Evolutionary conservation across 2,329 filamentous ascomycete species (phyloP), one percentile per base, ranked within the genome.

Genomic region (Exutisphaerella laricina): DNA sequence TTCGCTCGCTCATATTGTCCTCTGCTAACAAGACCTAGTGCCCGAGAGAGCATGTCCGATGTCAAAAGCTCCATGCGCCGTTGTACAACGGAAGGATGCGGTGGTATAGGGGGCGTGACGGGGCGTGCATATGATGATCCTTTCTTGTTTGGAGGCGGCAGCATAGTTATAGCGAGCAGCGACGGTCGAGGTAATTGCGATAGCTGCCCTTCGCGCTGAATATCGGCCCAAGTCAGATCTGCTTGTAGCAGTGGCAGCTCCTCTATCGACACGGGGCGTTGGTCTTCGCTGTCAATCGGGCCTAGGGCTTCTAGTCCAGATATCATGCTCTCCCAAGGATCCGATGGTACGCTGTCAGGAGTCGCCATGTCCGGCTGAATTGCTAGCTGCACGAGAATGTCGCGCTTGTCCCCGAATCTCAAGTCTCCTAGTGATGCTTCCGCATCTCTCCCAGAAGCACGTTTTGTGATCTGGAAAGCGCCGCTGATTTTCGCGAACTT

Each of bases 401-500:
- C 92, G 60, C 80, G 73, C 74, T 97, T 98, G 66, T 98, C 92
- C 25, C 92, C 92, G 60, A 97, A 97, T 34, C 89, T 80, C 39
- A 98, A 71, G 65, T 98, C 92, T 25, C 92, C 92, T 17, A 98
- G 71, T 1, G 85, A 83, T 7, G 89, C 90, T 67, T 98, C 92
- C 0, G 90, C 92, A 65, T 97, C 92, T 38, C 88, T 83, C 8
- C 92, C 92, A 17, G 89, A 94, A 10, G 90, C 92, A 48, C 92
- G 84, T 72, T 96, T 98, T 3, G 90, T 97, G 50, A 94, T 94
- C 62, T 97, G 89, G 45, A 98, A 72, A 4, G 90, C 92, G 40
- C 92, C 92, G 59, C 88, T 96, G 59, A 98, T 97, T 70, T 98
- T 98, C 64, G 96, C 87, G 63, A 98, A 98, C 62, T 95, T 96